Evolutionary conservation across 2,329 filamentous ascomycete species (phyloP), one percentile per base, ranked within the genome.

Genomic region (Colletotrichum sp.): DNA sequence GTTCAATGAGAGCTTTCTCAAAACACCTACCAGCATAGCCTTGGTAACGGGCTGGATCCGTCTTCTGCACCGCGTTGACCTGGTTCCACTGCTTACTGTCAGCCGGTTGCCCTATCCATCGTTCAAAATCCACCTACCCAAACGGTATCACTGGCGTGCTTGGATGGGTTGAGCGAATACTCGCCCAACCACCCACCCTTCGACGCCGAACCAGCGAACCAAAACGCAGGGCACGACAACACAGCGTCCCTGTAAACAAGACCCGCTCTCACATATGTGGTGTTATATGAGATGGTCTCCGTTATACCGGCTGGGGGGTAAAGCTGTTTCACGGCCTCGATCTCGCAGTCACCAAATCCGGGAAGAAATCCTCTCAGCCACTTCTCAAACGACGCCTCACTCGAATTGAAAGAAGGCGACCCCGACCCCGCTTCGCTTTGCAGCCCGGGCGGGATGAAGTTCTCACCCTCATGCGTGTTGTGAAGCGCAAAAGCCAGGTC

Each of bases 391-490:
- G 87, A 88, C 1, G 86, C 83, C 2, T 71, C 67, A 2, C 87
- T 90, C 2, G 86, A 86, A 77, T 92, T 91, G 80, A 89, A 92
- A 0, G 86, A 85, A 18, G 82, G 82, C 5, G 81, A 81, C 3
- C 83, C 83, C 0, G 80, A 79, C 8, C 82, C 81, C 0, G 79
- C 77, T 0, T 77, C 75, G 64, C 82, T 83, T 21, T 83, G 80
- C 2, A 93, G 83, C 0, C 87, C 89, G 0, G 87, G 80, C 0
- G 90, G 90, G 26, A 92, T 84, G 78, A 93, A 93, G 77, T 90
- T 91, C 80, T 93, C 88, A 26, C 92, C 91, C 81, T 93, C 92
- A 79, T 92, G 89, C 1, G 88, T 86, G 80, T 93, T 93, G 81
- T 92, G 93, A 85, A 89, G 90, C n/a, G 87, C 86, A 77, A 89